Conservation (phyloP, 2,329 filamentous ascomycete genomes). For the Neurospora sp. region DNA sequence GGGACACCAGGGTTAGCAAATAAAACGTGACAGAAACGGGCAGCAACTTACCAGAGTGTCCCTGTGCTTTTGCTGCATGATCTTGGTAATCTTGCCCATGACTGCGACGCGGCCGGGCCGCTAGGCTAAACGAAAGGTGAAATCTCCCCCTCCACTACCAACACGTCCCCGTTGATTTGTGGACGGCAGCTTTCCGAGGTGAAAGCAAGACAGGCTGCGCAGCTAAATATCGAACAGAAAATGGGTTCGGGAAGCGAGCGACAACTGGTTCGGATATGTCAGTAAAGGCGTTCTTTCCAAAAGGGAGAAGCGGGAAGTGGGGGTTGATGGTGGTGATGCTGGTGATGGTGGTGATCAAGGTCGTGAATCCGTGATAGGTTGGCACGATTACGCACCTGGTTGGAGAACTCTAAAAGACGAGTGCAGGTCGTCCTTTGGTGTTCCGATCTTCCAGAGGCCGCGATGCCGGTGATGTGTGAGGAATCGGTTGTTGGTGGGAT, state of each 20-base stretch:
- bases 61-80: constrained; percentile 56
- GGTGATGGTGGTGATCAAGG: neutral
- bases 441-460: constrained; percentile 2
- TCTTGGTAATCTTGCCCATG: constrained; percentile 61
- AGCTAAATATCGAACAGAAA: constrained; percentile 8
- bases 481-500: neutral
- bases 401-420: constrained; percentile 16
- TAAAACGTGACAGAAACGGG: neutral
- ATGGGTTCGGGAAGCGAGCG: constrained; percentile 1
- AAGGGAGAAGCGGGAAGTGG: neutral
- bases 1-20: constrained; percentile 19
- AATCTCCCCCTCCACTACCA: constrained; percentile 49
- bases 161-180: constrained; percentile 27
- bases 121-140: constrained; percentile 28
- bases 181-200: constrained; percentile 29
- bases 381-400: constrained; percentile 10
- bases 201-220: constrained; percentile 1
- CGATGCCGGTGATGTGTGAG: neutral
- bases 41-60: constrained; percentile 50
- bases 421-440: constrained; percentile 19
- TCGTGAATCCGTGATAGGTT: neutral
- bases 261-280: neutral
- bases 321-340: neutral
- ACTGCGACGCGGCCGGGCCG: constrained; percentile 51
- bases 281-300: neutral